Percentiles rank a stretch among this genome's conserved stretches.
phyloP scores from a whole-genome alignment of 202 grass and related monocot species.

The Thinopyrum obtusiflorum region DNA sequence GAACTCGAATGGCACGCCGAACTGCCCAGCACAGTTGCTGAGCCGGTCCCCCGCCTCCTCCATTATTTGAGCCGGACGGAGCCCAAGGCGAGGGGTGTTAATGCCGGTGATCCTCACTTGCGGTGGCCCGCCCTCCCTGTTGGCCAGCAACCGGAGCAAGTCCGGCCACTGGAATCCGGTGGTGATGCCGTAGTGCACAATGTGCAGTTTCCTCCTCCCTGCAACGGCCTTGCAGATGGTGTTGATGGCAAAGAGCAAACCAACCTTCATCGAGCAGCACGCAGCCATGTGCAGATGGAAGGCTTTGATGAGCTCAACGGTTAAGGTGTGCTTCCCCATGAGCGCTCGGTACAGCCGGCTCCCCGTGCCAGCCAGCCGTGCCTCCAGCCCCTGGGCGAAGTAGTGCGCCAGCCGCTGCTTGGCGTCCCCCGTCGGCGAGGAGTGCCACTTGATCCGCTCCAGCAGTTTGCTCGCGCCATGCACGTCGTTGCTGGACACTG shows the following conservation, averaged over 20 bases:
- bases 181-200: conserved; percentile 49
- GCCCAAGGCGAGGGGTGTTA: conserved; percentile 39
- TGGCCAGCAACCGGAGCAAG: conserved; percentile 34
- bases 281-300: conserved; percentile 49
- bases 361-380: conserved; percentile 46
- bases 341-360: conserved; percentile 37
- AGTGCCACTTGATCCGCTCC: conserved; percentile 42
- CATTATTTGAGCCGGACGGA: conserved; percentile 28
- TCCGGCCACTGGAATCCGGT: conserved; percentile 61
- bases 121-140: conserved; percentile 36
- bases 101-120: conserved; percentile 56
- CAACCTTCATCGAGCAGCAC: conserved; percentile 40
- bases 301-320: conserved; percentile 34
- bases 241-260: conserved; percentile 33
- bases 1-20: conserved; percentile 48
- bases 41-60: conserved; percentile 41
- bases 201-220: conserved; percentile 41
- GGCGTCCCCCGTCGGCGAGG: conserved; percentile 35
- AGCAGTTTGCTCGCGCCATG: conserved; percentile 39
- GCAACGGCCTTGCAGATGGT: conserved; percentile 42
- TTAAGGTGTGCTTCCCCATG: conserved; percentile 3
- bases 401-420: conserved; percentile 47
- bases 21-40: conserved; percentile 28
- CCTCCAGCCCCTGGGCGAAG: conserved; percentile 55
- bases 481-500: conserved; percentile 38